Evolutionary conservation across 768 basidiomycete species (phyloP), one percentile per base, ranked within the genome.

Genomic region (Amanita molliuscula): DNA sequence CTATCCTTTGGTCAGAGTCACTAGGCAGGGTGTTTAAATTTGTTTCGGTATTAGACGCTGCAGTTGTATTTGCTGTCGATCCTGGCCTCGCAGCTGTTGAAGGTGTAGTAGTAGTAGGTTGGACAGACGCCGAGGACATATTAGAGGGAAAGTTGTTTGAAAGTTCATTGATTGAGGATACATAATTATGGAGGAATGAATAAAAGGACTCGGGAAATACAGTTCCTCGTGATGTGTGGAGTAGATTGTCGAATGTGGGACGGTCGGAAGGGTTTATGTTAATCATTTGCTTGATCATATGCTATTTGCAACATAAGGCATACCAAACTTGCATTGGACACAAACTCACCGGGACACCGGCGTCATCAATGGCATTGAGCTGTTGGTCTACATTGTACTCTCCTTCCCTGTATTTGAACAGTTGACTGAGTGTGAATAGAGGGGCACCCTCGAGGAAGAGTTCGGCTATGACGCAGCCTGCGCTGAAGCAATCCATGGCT

Each of bases 401-500:
- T 6, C 91, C 90, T 55, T 88, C 84, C 33, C 92, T 70, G 59
- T 94, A 99, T 64, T 93, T 92, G 76, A 89, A 97, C 50, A 99
- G 69, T 61, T 97, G 94, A 62, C 90, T 92, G 44, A 99, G 74
- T 0, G 88, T 91, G 69, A 98, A 98, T 47, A 96, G 73, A 2
- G 88, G 88, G 0, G 88, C 83, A 2, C 96, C 96, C 61, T 99
- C 96, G 52, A 93, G 72, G 69, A 96, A 98, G 54, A 99, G 74
- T 65, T 99, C 96, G 0, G 93, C 91, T 31, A 98, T 78, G 11
- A 97, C 93, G 62, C 95, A 97, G 20, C 96, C 96, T 0, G 78
- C 78, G 55, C 92, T 91, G 60, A 98, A 99, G 45, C 93, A 87
- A 62, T 99, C 96, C 96, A 99, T 99, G 3, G 87, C 77, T 66